phyloP scores from a whole-genome alignment of 306 rosid genomes.

The Canavalia ensiformis region DNA sequence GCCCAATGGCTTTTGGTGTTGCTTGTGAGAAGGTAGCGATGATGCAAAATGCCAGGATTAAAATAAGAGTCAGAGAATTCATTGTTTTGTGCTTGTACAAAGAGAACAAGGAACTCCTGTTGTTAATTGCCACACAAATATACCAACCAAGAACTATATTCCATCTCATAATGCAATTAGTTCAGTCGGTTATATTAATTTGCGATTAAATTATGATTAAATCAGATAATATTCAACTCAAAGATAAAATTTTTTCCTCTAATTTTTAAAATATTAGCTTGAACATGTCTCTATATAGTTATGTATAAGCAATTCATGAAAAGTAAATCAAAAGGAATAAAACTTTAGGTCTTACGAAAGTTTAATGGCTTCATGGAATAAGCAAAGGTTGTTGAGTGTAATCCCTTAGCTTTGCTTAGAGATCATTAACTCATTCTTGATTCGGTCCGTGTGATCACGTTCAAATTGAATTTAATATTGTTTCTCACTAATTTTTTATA shows the following conservation, averaged over 20 bases:
- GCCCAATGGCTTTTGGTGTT: conserved; percentile 43
- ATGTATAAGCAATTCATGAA: too few relatives aligned
- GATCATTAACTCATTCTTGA: neutral
- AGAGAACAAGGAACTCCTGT: neutral
- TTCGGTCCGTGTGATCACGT: neutral
- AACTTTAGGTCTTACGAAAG: neutral
- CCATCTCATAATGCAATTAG: too few relatives aligned
- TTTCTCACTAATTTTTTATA: too few relatives aligned
- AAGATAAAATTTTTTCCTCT: too few relatives aligned
- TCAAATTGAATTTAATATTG: neutral
- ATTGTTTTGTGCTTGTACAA: conserved; percentile 9
- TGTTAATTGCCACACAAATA: neutral
- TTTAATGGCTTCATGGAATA: neutral
- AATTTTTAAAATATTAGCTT: too few relatives aligned
- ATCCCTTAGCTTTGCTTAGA: conserved; percentile 8
- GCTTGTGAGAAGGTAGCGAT: conserved; percentile 48
- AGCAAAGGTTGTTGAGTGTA: neutral
- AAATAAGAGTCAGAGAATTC: neutral
- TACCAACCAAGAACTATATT: too few relatives aligned
- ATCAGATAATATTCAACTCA: too few relatives aligned
- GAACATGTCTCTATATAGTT: too few relatives aligned
- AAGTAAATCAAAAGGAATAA: neutral
- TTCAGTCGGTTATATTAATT: too few relatives aligned
- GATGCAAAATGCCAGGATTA: conserved; percentile 18
- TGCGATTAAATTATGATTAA: too few relatives aligned